Conservation (phyloP, 2,329 filamentous ascomycete genomes). For the Aspergillus sp. region DNA sequence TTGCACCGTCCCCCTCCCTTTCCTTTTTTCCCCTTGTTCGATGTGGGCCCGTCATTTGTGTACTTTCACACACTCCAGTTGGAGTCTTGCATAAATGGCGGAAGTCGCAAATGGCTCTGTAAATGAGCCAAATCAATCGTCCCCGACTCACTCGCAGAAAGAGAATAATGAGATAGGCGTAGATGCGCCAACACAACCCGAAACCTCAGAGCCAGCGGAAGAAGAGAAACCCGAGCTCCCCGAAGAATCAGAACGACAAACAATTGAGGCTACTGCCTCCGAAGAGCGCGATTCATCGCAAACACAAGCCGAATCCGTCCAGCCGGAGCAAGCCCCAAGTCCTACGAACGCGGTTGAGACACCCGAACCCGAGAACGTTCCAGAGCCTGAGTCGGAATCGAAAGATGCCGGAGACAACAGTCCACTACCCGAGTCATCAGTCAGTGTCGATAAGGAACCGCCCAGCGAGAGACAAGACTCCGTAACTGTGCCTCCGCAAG, state of each 20-base stretch:
- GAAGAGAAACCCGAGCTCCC: constrained; percentile 27
- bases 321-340: constrained; percentile 14
- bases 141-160: constrained; percentile 20
- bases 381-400: constrained; percentile 14
- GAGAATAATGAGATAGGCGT: constrained; percentile 23
- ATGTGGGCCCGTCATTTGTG: constrained; percentile 22
- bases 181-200: constrained; percentile 19
- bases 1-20: constrained; percentile 4
- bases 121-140: constrained; percentile 23
- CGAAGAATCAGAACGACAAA: constrained; percentile 22
- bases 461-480: constrained; percentile 11
- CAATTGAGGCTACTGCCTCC: constrained; percentile 17
- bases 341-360: constrained; percentile 20
- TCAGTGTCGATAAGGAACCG: constrained; percentile 9
- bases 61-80: constrained; percentile 22
- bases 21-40: constrained; percentile 17
- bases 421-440: constrained; percentile 8
- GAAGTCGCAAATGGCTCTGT: constrained; percentile 32
- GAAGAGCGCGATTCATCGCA: constrained; percentile 5
- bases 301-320: constrained; percentile 5
- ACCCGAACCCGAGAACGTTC: constrained; percentile 14
- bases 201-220: constrained; percentile 19
- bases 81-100: constrained; percentile 37
- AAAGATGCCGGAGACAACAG: constrained; percentile 10
- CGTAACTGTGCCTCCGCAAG: constrained; percentile 14